Evolutionary conservation across 106 monocot species (phyloP).

Genomic region (Ottelia alismoides): DNA sequence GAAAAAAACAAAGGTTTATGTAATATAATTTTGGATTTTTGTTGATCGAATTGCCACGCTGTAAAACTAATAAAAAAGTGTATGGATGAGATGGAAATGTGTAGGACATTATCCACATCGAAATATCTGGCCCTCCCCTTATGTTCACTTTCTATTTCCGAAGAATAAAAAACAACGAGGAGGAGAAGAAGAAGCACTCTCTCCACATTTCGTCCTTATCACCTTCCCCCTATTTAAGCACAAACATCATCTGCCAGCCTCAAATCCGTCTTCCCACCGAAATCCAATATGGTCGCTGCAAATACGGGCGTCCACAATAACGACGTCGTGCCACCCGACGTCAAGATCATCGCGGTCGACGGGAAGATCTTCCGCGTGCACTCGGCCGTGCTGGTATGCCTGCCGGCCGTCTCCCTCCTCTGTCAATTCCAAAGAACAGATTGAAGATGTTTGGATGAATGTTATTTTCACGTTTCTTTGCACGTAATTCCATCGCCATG

Average conservation of each 20-base stretch:
- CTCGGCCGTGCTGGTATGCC: conserved; percentile 34
- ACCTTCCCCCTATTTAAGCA: neutral
- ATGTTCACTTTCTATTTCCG: neutral
- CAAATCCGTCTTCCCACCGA: neutral
- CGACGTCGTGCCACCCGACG: conserved; percentile 15
- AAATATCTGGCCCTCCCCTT: neutral
- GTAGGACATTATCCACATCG: neutral
- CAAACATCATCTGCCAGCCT: neutral
- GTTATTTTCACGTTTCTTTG: neutral
- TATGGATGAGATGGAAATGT: neutral
- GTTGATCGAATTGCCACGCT: no score
- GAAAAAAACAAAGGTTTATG: no score
- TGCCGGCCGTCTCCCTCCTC: neutral
- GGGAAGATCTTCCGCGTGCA: conserved; percentile 44
- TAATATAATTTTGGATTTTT: no score
- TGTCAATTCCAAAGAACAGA: no score
- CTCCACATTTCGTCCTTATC: no score
- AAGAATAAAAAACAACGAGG: neutral
- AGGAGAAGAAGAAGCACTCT: no score
- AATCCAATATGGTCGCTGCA: neutral
- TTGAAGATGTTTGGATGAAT: neutral
- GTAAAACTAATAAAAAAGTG: neutral
- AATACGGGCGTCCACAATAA: no score
- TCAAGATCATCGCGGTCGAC: conserved; percentile 34
- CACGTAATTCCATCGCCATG: no score